Evolutionary conservation across 2,329 filamentous ascomycete genomes (phyloP), one percentile per base, ranked within the genome.

Genomic region (Metarhizium guizhouense): DNA sequence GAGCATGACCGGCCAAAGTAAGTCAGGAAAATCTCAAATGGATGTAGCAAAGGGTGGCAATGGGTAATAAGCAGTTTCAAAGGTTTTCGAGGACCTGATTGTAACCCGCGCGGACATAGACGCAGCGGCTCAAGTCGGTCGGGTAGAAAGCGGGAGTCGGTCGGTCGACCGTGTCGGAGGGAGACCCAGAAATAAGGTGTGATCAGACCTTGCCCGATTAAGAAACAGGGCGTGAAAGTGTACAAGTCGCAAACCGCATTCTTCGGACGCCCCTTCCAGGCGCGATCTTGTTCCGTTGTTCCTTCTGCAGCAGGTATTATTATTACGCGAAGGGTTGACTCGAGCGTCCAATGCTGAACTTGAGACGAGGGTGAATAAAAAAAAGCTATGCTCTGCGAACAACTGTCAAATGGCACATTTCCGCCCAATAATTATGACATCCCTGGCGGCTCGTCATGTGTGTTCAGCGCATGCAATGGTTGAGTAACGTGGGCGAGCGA

Each of bases 141-240:
- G 47, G 53, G 13, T 47, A n/a, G 20, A 32, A 16, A 20, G 40
- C 49, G 49, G 54, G 20, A 55, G 54, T 52, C 50, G 54, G 32
- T 7, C 32, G 10, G 50, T 36, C 34, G 43, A 48, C 32, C 42
- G 50, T 32, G 53, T 32, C 38, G 25, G 29, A 47, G 34, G 30
- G 6, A 20, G 30, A 52, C 42, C 32, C 49, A 48, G 34, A 43
- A 51, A 25, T 40, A 40, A 49, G 32, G 34, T 54, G 4, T 42
- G 45, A 47, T 47, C 52, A 49, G 10, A 18, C 52, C n/a, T 32
- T 40, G 18, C 52, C 40, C 18, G 40, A 40, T 16, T 40, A 13
- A 16, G 38, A 40, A 5, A n/a, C 10, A 25, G 25, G 3, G 25
- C 25, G 4, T 25, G 25, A 25, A 14, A 5, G 10, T 40, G 14